A percentile compares a stretch with the other conserved stretches of the same genome.
These are phyloP conservation scores for Suillus sp. DNA, from an alignment of 768 basidiomycete genomes.

Conservation along the genomic window DNA sequence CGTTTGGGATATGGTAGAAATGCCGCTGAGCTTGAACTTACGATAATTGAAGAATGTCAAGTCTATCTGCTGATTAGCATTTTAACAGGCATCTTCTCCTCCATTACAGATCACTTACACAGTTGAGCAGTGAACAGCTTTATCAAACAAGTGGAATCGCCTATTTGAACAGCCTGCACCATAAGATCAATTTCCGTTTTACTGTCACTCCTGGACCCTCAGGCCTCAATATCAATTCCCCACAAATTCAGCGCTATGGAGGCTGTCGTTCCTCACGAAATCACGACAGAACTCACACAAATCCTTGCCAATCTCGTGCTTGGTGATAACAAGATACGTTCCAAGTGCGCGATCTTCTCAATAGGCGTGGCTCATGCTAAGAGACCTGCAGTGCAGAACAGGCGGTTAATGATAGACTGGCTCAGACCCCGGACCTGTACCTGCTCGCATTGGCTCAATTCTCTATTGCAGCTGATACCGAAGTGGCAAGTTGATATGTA, in stretches of 20 bases:
- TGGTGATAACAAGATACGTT: slow-evolving; percentile 81
- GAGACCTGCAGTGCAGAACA: slow-evolving; percentile 62
- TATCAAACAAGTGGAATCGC: slow-evolving; percentile 1
- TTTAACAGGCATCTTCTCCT: background rate
- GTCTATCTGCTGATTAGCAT: slow-evolving; percentile 1
- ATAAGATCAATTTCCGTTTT: background rate
- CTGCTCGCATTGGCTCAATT: slow-evolving; percentile 80
- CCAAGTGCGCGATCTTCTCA: slow-evolving; percentile 46
- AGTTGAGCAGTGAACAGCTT: background rate
- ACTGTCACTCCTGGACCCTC: background rate
- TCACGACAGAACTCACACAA: slow-evolving; percentile 76
- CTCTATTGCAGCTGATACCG: slow-evolving; percentile 73
- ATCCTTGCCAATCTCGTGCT: slow-evolving; percentile 83
- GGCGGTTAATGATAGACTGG: slow-evolving; percentile 78
- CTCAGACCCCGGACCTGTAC: slow-evolving; percentile 78
- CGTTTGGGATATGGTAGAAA: background rate
- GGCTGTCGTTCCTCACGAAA: slow-evolving; percentile 54
- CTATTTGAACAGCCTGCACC: background rate
- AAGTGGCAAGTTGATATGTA: slow-evolving; percentile 58
- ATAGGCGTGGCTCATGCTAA: slow-evolving; percentile 14
- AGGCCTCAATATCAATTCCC: background rate
- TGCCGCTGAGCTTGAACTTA: slow-evolving; percentile 7
- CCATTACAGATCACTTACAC: background rate
- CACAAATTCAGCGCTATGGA: slow-evolving; percentile 25
- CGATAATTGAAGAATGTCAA: background rate